Evolutionary conservation across 441 rosid species (phyloP), one percentile per base, ranked within the genome.

Genomic region (Eutrema salsugineum): DNA sequence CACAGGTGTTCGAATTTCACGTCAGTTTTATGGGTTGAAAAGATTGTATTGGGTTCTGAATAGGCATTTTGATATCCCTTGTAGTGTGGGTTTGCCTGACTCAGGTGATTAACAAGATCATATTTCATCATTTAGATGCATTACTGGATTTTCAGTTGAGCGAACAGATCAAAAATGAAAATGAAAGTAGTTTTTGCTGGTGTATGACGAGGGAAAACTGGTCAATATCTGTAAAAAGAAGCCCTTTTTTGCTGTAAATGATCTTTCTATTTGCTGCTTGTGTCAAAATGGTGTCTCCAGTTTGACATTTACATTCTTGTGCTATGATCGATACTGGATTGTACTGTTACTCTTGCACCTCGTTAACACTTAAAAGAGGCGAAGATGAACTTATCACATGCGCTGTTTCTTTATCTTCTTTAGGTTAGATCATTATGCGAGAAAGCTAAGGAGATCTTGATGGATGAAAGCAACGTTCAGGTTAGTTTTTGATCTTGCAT

Each of bases 381-480:
- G n/a, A 49, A 35, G 64, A 20, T 15, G 53, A n/a, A 50, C 46
- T 65, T 49, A 16, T 63, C 58, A 63, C 65, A 16, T 50, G 44
- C 22, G 11, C 17, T 61, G 5, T 43, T 78, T 8, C 16, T 68
- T 58, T 70, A 14, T n/a, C 63, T 56, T 38, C 17, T 62, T 15
- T 80, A 85, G 94, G 91, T 89, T 68, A 84, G 87, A 83, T 78
- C 77, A 53, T 77, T 89, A 73, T 89, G 91, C 10, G 94, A 89
- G 82, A 89, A 89, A 79, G 90, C 94, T 17, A 89, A 87, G 81
- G 94, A 89, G 85, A 82, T 83, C 48, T 44, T 88, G 70, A 83
- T 88, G 91, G 83, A 83, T 61, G 93, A 88, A 73, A 86, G 91
- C 87, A 89, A 87, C 70, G 94, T 89, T 73, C 94, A 87, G 94